A percentile compares a stretch with the other conserved stretches of the same genome.
Conservation (phyloP, 2,329 filamentous ascomycete species). For the Colletotrichum horii region DNA sequence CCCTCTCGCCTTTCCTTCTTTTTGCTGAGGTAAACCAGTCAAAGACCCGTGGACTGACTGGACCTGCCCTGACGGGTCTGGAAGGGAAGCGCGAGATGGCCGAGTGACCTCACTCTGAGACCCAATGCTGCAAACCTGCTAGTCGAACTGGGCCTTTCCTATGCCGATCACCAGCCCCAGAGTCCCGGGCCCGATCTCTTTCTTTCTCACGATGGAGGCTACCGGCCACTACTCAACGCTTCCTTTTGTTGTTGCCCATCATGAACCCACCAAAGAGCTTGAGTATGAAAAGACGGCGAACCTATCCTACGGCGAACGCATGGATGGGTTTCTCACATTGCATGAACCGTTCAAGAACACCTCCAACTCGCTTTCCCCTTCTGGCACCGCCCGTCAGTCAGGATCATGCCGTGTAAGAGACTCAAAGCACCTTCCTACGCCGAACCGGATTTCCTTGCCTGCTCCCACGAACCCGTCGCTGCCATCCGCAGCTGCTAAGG, state of each 20-base stretch:
- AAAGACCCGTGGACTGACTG: not conserved
- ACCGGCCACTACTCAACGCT: not conserved
- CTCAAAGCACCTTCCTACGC: not conserved
- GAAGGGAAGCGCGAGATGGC: not conserved
- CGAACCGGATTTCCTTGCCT: not conserved
- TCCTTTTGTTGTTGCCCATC: not conserved
- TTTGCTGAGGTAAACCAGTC: not conserved
- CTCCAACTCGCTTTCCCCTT: not conserved
- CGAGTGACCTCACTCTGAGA: slow-evolving; percentile 13
- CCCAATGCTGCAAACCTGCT: not conserved
- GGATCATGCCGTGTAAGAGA: not conserved
- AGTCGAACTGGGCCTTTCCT: slow-evolving; percentile 7
- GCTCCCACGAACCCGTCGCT: not conserved
- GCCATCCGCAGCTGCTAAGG: not conserved
- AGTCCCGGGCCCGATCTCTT: not conserved
- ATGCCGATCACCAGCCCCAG: slow-evolving; percentile 13
- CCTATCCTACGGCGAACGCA: not conserved
- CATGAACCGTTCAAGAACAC: not conserved
- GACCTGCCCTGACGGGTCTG: not conserved
- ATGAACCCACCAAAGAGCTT: not conserved
- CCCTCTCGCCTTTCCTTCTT: not conserved
- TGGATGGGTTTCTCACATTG: not conserved
- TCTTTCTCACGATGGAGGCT: not conserved
- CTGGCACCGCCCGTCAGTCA: not conserved
- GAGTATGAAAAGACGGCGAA: not conserved